These are phyloP conservation scores for Centrapalus pauciflorus DNA, from an alignment of 129 eudicot species.

Conservation along the genomic window DNA sequence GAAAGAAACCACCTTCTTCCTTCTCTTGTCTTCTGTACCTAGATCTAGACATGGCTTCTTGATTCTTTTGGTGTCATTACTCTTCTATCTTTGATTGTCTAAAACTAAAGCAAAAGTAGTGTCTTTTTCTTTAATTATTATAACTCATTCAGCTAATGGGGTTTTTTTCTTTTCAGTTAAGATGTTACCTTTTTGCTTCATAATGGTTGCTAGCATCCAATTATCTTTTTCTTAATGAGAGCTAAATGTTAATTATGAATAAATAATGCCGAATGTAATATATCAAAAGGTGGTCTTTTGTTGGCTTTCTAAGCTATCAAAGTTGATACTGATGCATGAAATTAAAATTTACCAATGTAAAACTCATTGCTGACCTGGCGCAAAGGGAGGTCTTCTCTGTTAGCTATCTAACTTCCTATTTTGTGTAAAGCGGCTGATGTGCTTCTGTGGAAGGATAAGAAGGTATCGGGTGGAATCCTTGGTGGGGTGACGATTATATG, in stretches of 20 bases:
- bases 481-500: slow-evolving; percentile 79
- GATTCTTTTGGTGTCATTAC: background rate
- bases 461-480: slow-evolving; percentile 57
- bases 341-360: background rate
- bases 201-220: slow-evolving; percentile 6
- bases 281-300: slow-evolving; percentile 11
- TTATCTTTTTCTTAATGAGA: slow-evolving; percentile 11
- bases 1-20: background rate
- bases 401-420: background rate
- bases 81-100: background rate
- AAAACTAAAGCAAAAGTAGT: slow-evolving; percentile 15
- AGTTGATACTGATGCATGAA: background rate
- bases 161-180: slow-evolving; percentile 24
- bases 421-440: slow-evolving; percentile 78
- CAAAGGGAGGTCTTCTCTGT: background rate
- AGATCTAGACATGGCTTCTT: slow-evolving; percentile 13
- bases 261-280: background rate
- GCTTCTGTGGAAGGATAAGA: slow-evolving; percentile 90
- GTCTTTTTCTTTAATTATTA: slow-evolving; percentile 8
- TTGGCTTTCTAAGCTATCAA: slow-evolving; percentile 13
- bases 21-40: background rate
- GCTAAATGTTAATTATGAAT: slow-evolving; percentile 4
- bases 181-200: slow-evolving; percentile 19
- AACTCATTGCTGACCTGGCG: background rate
- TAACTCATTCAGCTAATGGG: background rate